A percentile compares a stretch with the other conserved stretches of the same genome.
These are phyloP conservation scores for Leccinellum albellum DNA, from an alignment of 768 basidiomycete genomes.

Conservation along the genomic window DNA sequence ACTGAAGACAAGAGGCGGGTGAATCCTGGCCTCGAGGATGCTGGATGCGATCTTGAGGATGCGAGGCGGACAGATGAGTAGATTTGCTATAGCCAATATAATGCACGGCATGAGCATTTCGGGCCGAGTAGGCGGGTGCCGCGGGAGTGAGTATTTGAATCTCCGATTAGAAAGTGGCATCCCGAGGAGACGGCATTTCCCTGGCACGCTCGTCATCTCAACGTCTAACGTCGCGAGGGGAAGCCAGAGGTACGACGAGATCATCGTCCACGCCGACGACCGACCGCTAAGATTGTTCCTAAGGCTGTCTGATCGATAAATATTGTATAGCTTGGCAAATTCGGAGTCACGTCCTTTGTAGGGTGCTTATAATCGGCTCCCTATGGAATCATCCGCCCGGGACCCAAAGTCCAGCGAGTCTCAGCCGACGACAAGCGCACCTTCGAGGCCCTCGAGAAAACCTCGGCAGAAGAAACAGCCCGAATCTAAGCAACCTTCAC, in stretches of 20 bases:
- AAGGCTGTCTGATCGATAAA: constrained; percentile 7
- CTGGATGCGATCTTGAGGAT: constrained; percentile 23
- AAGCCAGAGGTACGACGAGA: constrained; percentile 19
- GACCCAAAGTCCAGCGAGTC: constrained; percentile 40
- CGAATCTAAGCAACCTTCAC: constrained; percentile 24
- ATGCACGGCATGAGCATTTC: background rate
- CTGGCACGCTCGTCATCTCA: constrained; percentile 14
- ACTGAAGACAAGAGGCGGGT: constrained; percentile 71
- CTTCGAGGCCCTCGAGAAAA: constrained; percentile 42
- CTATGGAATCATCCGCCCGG: constrained; percentile 49
- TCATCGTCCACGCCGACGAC: constrained; percentile 4
- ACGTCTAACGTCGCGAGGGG: constrained; percentile 10
- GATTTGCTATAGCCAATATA: background rate
- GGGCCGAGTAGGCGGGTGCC: constrained; percentile 2
- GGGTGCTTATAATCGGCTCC: constrained; percentile 13
- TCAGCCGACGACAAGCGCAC: constrained; percentile 39
- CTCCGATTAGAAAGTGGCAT: constrained; percentile 23
- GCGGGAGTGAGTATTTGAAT: constrained; percentile 20
- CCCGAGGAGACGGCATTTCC: constrained; percentile 29
- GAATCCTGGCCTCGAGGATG: constrained; percentile 60
- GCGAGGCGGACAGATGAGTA: constrained; percentile 14
- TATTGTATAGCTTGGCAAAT: constrained; percentile 29
- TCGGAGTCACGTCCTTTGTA: constrained; percentile 26
- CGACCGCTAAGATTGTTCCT: constrained; percentile 10
- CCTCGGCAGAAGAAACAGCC: constrained; percentile 51